Evolutionary conservation across 2,329 filamentous ascomycete genomes (phyloP).

Genomic region (Apiospora phragmitis): DNA sequence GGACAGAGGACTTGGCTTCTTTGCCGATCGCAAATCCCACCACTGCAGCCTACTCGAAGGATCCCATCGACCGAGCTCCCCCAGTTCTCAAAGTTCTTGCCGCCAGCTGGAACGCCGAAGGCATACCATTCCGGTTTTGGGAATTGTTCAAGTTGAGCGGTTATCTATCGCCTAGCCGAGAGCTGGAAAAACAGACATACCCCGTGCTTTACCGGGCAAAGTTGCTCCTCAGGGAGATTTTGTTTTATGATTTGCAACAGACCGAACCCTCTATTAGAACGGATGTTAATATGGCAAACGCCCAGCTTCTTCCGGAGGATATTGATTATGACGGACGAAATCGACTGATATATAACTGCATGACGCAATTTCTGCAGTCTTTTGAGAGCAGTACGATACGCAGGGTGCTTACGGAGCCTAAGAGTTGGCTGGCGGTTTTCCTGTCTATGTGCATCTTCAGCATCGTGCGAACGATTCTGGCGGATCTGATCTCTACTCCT

Average conservation of each 20-base stretch:
- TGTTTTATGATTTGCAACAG: slow-evolving; percentile 55
- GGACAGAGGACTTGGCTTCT: slow-evolving; percentile 50
- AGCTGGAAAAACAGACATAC: slow-evolving; percentile 48
- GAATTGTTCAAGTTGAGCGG: slow-evolving; percentile 53
- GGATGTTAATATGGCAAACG: slow-evolving; percentile 35
- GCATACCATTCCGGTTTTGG: slow-evolving; percentile 52
- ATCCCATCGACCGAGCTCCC: slow-evolving; percentile 43
- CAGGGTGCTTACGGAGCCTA: slow-evolving; percentile 38
- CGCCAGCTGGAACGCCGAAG: slow-evolving; percentile 51
- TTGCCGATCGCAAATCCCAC: slow-evolving; percentile 40
- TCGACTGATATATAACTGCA: slow-evolving; percentile 50
- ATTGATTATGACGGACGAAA: slow-evolving; percentile 48
- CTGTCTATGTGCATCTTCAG: slow-evolving; percentile 61
- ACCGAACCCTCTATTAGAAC: slow-evolving; percentile 45
- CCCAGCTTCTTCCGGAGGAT: slow-evolving; percentile 40
- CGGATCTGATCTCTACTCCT: slow-evolving; percentile 43
- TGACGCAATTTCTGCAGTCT: slow-evolving; percentile 52
- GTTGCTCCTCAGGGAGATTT: slow-evolving; percentile 53
- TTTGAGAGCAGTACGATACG: slow-evolving; percentile 49
- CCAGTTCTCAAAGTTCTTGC: slow-evolving; percentile 52
- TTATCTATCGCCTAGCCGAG: slow-evolving; percentile 47
- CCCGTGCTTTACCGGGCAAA: slow-evolving; percentile 56
- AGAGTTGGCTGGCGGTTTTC: slow-evolving; percentile 53
- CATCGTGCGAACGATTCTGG: slow-evolving; percentile 51
- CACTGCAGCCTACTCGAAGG: slow-evolving; percentile 38